phyloP scores from a whole-genome alignment of 495 filamentous ascomycete genomes.

The Hyphodiscus hymeniophilus region DNA sequence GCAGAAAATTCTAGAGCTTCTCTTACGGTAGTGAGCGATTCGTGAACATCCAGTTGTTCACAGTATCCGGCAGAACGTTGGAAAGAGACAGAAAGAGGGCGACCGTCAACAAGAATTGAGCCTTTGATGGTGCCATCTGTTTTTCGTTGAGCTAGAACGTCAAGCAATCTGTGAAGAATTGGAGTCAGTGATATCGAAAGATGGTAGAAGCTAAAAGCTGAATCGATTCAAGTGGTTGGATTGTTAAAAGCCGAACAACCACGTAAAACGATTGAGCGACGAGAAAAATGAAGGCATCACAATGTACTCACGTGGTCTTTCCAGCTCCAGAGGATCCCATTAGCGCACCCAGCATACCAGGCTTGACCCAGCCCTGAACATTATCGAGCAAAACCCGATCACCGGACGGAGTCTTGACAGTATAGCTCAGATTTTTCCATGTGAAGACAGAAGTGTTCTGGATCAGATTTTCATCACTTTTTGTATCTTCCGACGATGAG shows the following conservation, averaged over 20 bases:
- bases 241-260: too few relatives aligned
- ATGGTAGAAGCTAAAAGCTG: too few relatives aligned
- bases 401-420: constrained; percentile 54
- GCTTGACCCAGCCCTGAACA: constrained; percentile 71
- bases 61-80: constrained; percentile 35
- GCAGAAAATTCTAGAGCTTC: constrained; percentile 83
- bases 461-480: constrained; percentile 30
- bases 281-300: too few relatives aligned
- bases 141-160: constrained; percentile 34
- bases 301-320: constrained; percentile 39
- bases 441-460: constrained; percentile 49
- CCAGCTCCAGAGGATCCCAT: constrained; percentile 61
- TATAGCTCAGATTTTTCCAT: constrained; percentile 54
- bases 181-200: too few relatives aligned
- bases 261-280: too few relatives aligned
- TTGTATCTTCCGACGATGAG: constrained; percentile 24
- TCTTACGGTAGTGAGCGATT: constrained; percentile 61
- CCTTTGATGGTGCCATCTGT: constrained; percentile 40
- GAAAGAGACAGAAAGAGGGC: constrained; percentile 37
- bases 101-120: constrained; percentile 39
- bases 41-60: constrained; percentile 35
- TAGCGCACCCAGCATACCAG: constrained; percentile 69
- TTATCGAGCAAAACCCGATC: constrained; percentile 60
- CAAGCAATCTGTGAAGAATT: constrained; percentile 23
- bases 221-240: too few relatives aligned